Evolutionary conservation across 2,329 filamentous ascomycete genomes (phyloP).

Genomic region (Cladosporium sp.): DNA sequence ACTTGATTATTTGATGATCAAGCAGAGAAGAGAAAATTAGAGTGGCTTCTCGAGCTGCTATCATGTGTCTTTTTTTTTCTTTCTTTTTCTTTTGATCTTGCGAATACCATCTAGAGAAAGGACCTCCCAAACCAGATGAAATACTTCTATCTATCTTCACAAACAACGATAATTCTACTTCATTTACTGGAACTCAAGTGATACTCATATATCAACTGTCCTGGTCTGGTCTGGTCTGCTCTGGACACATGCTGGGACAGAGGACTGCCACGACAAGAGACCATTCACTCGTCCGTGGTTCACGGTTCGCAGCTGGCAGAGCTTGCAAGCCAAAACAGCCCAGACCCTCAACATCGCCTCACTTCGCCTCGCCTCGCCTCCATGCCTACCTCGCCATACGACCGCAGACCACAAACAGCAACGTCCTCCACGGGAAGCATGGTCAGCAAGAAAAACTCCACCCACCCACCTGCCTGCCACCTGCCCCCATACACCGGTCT

Average conservation of each 20-base stretch:
- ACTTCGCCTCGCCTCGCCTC: background rate
- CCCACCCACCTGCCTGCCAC: background rate
- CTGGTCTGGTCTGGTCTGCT: background rate
- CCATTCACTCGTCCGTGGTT: background rate
- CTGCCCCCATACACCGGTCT: background rate
- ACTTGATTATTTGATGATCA: background rate
- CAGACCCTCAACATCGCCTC: background rate
- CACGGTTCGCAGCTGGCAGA: background rate
- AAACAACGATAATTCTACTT: background rate
- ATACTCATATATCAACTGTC: background rate
- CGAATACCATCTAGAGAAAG: slow-evolving; percentile 9
- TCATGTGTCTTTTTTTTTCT: background rate
- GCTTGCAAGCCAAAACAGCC: too few relatives aligned
- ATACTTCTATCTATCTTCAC: background rate
- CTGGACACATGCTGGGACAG: background rate
- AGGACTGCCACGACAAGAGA: background rate
- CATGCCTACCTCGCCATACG: background rate
- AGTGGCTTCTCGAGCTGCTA: background rate
- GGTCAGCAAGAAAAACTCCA: background rate
- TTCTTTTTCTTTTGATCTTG: background rate
- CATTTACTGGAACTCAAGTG: background rate
- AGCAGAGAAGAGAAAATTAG: slow-evolving; percentile 1
- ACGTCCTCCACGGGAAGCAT: background rate
- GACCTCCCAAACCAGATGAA: slow-evolving; percentile 4
- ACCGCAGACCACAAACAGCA: background rate